These are phyloP conservation scores for Escallonia herrerae DNA, from an alignment of 129 eudicot species.

Conservation along the genomic window DNA sequence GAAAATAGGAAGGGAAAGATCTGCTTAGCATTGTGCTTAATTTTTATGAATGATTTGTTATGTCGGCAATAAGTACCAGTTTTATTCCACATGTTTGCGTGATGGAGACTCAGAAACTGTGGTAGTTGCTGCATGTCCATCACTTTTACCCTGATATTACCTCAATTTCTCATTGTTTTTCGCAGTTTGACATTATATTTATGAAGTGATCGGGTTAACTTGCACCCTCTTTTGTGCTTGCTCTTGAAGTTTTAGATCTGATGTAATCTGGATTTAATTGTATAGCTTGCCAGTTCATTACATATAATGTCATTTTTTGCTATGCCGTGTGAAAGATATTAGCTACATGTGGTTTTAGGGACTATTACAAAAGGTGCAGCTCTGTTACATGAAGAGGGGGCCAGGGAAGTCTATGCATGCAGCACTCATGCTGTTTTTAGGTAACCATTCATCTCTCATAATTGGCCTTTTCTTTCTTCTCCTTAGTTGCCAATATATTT, in stretches of 20 bases:
- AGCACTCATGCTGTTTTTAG: constrained; percentile 88
- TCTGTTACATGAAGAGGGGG: constrained; percentile 71
- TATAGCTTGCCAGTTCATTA: too few species aligned
- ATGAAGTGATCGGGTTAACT: too few species aligned
- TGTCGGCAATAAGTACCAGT: not conserved
- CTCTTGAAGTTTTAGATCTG: too few species aligned
- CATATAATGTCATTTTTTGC: not conserved
- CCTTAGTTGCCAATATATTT: not conserved
- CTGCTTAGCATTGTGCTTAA: constrained; percentile 4
- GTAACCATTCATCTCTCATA: constrained; percentile 11
- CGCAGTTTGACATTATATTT: too few species aligned
- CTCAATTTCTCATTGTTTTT: not conserved
- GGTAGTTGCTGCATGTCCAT: not conserved
- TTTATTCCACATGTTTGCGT: not conserved
- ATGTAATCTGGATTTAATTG: too few species aligned
- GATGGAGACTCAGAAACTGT: not conserved
- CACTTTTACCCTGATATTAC: not conserved
- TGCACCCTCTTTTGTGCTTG: too few species aligned
- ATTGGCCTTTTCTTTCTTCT: not conserved
- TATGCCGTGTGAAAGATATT: not conserved
- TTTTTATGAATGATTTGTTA: not conserved
- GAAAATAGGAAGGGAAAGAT: not conserved
- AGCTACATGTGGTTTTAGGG: constrained; percentile 35
- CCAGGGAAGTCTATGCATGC: constrained; percentile 87
- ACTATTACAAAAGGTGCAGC: constrained; percentile 83